These are phyloP conservation scores for Whalleya microplaca DNA, from an alignment of 2,329 filamentous ascomycete species.

Conservation along the genomic window DNA sequence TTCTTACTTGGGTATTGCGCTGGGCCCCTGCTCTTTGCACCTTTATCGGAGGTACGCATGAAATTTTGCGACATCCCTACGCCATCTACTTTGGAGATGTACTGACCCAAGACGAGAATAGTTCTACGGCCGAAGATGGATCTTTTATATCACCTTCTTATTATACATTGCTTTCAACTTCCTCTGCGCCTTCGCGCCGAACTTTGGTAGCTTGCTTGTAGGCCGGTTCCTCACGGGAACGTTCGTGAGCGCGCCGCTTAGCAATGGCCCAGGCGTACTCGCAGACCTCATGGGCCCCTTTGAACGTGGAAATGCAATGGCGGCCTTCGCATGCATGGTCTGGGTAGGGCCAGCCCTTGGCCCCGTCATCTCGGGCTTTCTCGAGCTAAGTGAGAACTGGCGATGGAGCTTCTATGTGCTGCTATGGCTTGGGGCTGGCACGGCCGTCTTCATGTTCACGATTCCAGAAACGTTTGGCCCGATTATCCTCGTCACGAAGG, in stretches of 20 bases:
- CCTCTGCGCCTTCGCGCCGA: constrained; percentile 58
- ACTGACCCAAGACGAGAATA: not conserved
- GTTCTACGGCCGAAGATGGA: constrained; percentile 58
- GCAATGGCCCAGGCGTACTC: constrained; percentile 53
- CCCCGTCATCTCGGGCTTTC: constrained; percentile 59
- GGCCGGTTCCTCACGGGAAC: constrained; percentile 60
- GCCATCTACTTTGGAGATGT: too few relatives aligned
- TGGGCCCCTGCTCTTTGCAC: constrained; percentile 62
- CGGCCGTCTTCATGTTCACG: constrained; percentile 53
- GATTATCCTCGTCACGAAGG: constrained; percentile 56
- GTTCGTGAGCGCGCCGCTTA: constrained; percentile 43
- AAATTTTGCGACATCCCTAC: not conserved
- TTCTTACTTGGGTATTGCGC: constrained; percentile 62
- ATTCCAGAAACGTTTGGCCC: constrained; percentile 61
- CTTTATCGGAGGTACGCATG: constrained; percentile 49
- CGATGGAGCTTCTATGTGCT: constrained; percentile 56
- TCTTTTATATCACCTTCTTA: constrained; percentile 55
- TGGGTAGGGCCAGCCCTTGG: constrained; percentile 53
- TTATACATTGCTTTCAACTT: constrained; percentile 56
- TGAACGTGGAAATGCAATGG: constrained; percentile 57
- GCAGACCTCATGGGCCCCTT: constrained; percentile 58
- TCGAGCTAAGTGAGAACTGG: constrained; percentile 59
- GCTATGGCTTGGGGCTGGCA: constrained; percentile 46
- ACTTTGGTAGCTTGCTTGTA: constrained; percentile 55
- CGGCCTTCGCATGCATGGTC: constrained; percentile 55